Base-by-base conservation (phyloP, 768 basidiomycete genomes). In the Pleurotus ostreatus region DNA sequence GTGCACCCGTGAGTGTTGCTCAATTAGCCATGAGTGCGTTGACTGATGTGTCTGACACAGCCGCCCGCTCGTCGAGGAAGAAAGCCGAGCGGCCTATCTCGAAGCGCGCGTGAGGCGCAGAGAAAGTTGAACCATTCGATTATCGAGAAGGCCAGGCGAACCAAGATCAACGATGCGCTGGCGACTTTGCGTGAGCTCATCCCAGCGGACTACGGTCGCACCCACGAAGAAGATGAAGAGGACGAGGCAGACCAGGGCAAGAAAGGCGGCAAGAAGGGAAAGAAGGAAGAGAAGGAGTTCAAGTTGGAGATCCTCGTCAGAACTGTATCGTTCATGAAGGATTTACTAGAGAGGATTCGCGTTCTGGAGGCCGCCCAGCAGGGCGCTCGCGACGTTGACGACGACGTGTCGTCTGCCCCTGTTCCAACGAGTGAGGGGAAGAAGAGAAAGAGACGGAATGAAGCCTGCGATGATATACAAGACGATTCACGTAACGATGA, bases 91-190 rank as follows among this genome's bases (percentile, higher is more conserved):
- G 78, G 82, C 7, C 70, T 89, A 46, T 88, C 88, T 15, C 86
- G 89, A 58, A 80, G 81, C 12, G 89, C 89, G 26, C 79, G 94
- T 46, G 94, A 96, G 71, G 82, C 87, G 2, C 86, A 92, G 70
- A 84, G 95, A 52, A 93, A 95, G 68, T 83, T 92, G 37, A 97
- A 97, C 71, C 95, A 98, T 65, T 92, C 89, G 4, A 84, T 94
- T 59, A 98, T 98, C 67, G 95, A 98, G 73, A 91, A 95, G 66
- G 85, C 94, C 0, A 76, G 95, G 26, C 79, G 95, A 57, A 96
- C 95, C 9, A 97, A 97, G 79, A 98, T 98, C 61, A 98, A 98
- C 66, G 88, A 92, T 51, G 92, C 94, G 0, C 78, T 98, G 4
- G 78, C 86, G 2, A 83, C 86, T 2, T 72, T 98, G 45, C 83